Evolutionary conservation across 192 early-diverging fungal species (phyloP).

Genomic region (Coemansia biformis): DNA sequence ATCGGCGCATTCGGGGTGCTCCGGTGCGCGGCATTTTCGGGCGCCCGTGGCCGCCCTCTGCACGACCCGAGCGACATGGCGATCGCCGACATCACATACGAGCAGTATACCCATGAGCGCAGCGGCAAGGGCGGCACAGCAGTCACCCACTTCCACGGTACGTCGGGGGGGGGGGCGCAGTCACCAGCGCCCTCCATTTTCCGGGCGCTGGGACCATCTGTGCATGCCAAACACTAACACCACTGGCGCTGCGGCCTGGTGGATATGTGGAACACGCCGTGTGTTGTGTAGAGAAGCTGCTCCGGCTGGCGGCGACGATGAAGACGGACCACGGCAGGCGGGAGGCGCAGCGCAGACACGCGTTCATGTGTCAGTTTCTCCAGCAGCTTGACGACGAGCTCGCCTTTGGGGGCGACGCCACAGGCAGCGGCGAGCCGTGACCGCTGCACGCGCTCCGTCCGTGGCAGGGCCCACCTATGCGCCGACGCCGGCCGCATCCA

Average conservation of each 20-base stretch:
- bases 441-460: too few relatives aligned
- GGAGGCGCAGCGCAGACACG: conserved; percentile 57
- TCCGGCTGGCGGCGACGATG: conserved; percentile 60
- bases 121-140: conserved; percentile 51
- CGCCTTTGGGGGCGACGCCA: conserved; percentile 29
- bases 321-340: conserved; percentile 52
- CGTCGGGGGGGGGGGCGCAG: too few relatives aligned
- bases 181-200: too few relatives aligned
- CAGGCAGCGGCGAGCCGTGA: too few relatives aligned
- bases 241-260: too few relatives aligned
- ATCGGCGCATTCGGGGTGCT: conserved; percentile 73
- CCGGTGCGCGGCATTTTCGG: conserved; percentile 64
- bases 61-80: conserved; percentile 54
- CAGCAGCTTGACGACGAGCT: conserved; percentile 55
- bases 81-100: conserved; percentile 53
- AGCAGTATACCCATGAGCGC: conserved; percentile 54
- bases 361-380: conserved; percentile 57
- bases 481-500: too few relatives aligned
- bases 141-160: conserved; percentile 63
- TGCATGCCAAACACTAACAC: too few relatives aligned
- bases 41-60: conserved; percentile 57
- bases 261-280: too few relatives aligned
- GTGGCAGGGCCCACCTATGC: too few relatives aligned
- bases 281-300: conserved; percentile 70
- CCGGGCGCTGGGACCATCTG: too few relatives aligned